phyloP scores from a whole-genome alignment of 352 stramenopile species.

The Phytophthora pisi region DNA sequence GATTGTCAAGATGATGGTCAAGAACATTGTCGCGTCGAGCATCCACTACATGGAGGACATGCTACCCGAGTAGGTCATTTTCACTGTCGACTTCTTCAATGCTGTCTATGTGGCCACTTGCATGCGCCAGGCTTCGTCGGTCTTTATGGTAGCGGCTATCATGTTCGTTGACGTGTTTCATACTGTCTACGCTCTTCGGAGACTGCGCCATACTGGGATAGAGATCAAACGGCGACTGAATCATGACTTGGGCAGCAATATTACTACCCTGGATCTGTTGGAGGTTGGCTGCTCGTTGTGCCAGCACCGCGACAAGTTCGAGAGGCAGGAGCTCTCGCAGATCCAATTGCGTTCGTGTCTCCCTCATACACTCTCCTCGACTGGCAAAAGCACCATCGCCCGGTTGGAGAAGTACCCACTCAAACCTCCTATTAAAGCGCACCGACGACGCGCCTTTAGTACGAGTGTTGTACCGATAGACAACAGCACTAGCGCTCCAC shows the following conservation, averaged over 20 bases:
- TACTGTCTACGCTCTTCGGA: not conserved
- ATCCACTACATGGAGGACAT: conserved; percentile 33
- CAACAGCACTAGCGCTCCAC: not conserved
- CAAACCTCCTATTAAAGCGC: conserved; percentile 8
- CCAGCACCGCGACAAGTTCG: conserved; percentile 16
- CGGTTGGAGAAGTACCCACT: conserved; percentile 22
- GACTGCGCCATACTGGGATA: conserved; percentile 2
- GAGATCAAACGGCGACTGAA: conserved; percentile 13
- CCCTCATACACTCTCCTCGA: conserved; percentile 9
- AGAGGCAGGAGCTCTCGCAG: conserved; percentile 11
- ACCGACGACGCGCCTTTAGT: conserved; percentile 5
- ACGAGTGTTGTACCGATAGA: not conserved
- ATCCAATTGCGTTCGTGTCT: conserved; percentile 29
- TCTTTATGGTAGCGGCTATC: not conserved
- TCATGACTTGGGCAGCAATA: conserved; percentile 1
- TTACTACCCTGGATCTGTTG: not conserved
- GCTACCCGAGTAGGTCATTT: conserved; percentile 45
- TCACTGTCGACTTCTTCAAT: conserved; percentile 60
- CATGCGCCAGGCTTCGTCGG: conserved; percentile 13
- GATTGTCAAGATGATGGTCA: conserved; percentile 22
- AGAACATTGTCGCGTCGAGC: conserved; percentile 26
- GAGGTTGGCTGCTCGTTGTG: conserved; percentile 18
- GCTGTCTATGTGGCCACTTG: conserved; percentile 39
- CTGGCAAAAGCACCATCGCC: conserved; percentile 9
- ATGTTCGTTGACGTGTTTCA: conserved; percentile 11